Conservation (phyloP, 1,284 basidiomycete species). For the Ganoderma resinaceum region DNA sequence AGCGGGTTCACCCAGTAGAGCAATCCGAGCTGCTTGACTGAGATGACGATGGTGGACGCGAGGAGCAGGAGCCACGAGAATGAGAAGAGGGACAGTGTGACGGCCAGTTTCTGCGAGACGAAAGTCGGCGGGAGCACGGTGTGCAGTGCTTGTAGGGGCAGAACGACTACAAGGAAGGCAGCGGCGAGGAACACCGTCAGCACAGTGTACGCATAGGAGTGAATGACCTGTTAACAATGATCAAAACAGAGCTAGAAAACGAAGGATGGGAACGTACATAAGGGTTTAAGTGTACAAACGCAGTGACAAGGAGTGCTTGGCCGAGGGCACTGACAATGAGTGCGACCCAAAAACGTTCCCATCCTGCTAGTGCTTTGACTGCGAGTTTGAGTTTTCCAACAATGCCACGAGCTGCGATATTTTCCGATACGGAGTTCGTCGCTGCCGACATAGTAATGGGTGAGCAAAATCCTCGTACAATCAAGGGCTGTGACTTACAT, state of each 20-base stretch:
- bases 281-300: conserved; percentile 63
- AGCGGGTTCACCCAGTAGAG: conserved; percentile 56
- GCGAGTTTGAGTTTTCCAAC: conserved; percentile 27
- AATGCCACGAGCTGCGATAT: background rate
- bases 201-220: conserved; percentile 62
- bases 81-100: conserved; percentile 44
- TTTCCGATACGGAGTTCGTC: conserved; percentile 7
- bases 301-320: conserved; percentile 55
- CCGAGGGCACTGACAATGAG: conserved; percentile 52
- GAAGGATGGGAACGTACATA: conserved; percentile 56
- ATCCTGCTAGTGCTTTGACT: conserved; percentile 36
- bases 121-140: conserved; percentile 38
- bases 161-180: conserved; percentile 54
- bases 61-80: conserved; percentile 67
- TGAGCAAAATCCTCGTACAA: background rate
- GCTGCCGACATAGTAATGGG: background rate
- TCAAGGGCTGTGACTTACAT: conserved; percentile 21
- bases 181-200: conserved; percentile 56
- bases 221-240: conserved; percentile 55
- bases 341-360: conserved; percentile 65
- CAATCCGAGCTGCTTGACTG: conserved; percentile 53
- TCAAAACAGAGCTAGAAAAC: background rate
- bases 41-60: conserved; percentile 52
- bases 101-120: conserved; percentile 39
- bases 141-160: conserved; percentile 47